Evolutionary conservation across 1,284 basidiomycete genomes (phyloP).

Genomic region (Ceratobasidium sp.): DNA sequence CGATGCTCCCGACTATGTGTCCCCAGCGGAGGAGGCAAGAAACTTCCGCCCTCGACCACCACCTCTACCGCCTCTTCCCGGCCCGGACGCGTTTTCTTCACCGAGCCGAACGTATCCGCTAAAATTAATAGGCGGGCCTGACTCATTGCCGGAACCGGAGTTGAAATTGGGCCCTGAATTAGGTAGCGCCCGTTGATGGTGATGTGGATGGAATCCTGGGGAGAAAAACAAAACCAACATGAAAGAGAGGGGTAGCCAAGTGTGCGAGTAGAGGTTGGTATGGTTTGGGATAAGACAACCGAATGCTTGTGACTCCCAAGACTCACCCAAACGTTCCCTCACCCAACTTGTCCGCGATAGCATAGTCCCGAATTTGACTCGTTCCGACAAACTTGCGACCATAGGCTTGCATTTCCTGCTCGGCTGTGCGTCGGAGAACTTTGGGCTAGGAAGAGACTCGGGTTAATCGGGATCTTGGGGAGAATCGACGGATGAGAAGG

Average conservation of each 20-base stretch:
- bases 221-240: background rate
- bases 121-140: slow-evolving; percentile 23
- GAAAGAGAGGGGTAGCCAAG: background rate
- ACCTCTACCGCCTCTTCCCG: background rate
- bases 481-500: no score
- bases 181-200: slow-evolving; percentile 1
- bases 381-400: slow-evolving; percentile 79
- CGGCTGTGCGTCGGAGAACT: slow-evolving; percentile 60
- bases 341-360: slow-evolving; percentile 84
- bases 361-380: slow-evolving; percentile 80
- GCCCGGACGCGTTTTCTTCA: background rate
- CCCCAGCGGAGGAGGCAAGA: slow-evolving; percentile 14
- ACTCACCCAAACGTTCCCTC: slow-evolving; percentile 94
- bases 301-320: background rate
- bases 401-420: slow-evolving; percentile 74
- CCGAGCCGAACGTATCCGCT: slow-evolving; percentile 20
- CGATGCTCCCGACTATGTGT: slow-evolving; percentile 36
- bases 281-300: background rate
- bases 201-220: slow-evolving; percentile 4
- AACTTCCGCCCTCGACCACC: background rate
- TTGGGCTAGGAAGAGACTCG: no score
- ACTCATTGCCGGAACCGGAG: slow-evolving; percentile 1
- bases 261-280: no score
- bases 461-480: no score
- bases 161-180: background rate